Conservation (phyloP, 2,329 filamentous ascomycete species). For the Penicillium sumatraense region DNA sequence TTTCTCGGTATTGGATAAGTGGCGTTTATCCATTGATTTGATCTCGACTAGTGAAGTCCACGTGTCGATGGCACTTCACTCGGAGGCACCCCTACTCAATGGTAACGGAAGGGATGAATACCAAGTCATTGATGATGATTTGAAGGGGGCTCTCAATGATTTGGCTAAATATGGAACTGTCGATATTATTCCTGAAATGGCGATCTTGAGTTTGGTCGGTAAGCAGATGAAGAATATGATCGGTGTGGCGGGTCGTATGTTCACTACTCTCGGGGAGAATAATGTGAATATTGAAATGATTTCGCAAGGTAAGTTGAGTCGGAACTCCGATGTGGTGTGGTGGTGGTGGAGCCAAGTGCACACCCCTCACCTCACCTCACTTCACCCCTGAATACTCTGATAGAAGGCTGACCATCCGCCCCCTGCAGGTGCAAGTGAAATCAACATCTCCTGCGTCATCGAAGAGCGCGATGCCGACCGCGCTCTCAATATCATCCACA, state of each 20-base stretch:
- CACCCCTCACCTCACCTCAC: conserved; percentile 6
- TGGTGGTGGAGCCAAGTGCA: conserved; percentile 7
- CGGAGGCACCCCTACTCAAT: conserved; percentile 63
- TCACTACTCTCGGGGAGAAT: conserved; percentile 89
- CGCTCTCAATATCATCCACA: conserved; percentile 95
- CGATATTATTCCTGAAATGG: conserved; percentile 88
- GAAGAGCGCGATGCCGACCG: conserved; percentile 87
- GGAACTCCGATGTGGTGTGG: neutral
- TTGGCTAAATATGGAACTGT: conserved; percentile 84
- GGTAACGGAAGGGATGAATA: conserved; percentile 53
- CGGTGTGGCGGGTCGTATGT: conserved; percentile 92
- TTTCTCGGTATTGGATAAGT: conserved; percentile 85
- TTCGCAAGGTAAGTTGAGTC: conserved; percentile 74
- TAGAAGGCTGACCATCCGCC: conserved; percentile 18
- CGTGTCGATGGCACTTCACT: conserved; percentile 94
- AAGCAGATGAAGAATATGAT: conserved; percentile 98
- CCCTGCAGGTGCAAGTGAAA: conserved; percentile 84
- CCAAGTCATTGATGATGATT: conserved; percentile 65
- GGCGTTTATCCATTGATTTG: conserved; percentile 88
- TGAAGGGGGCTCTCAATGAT: conserved; percentile 69
- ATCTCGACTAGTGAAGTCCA: conserved; percentile 97
- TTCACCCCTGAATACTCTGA: conserved; percentile 7
- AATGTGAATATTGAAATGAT: conserved; percentile 99
- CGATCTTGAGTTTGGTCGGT: conserved; percentile 91
- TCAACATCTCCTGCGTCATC: conserved; percentile 98